Percentiles rank a stretch among this genome's conserved stretches.
These are phyloP conservation scores for Penicillium sp. DNA, from an alignment of 2,329 filamentous ascomycete species.

Conservation along the genomic window DNA sequence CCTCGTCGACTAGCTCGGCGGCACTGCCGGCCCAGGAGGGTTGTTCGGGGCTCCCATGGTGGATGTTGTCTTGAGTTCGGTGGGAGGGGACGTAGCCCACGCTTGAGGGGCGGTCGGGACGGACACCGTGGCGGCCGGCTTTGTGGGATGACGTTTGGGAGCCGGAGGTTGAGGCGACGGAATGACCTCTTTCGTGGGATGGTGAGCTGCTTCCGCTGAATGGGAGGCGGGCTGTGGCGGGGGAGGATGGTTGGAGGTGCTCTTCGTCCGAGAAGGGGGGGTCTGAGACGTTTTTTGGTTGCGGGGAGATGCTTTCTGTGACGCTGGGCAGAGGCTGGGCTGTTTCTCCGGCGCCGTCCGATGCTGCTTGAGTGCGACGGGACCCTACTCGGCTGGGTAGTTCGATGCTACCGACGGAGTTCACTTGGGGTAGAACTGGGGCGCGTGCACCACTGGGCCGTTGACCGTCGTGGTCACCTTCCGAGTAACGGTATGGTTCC, in stretches of 20 bases:
- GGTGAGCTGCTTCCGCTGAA: slow-evolving; percentile 41
- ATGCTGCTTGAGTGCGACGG: slow-evolving; percentile 51
- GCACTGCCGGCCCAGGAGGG: slow-evolving; percentile 41
- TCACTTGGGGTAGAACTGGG: slow-evolving; percentile 59
- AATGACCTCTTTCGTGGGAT: slow-evolving; percentile 36
- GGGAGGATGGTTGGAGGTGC: slow-evolving; percentile 27
- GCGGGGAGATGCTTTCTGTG: slow-evolving; percentile 18
- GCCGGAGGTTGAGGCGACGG: slow-evolving; percentile 38
- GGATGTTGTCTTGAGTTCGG: slow-evolving; percentile 50
- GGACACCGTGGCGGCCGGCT: slow-evolving; percentile 26
- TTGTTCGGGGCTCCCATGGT: slow-evolving; percentile 40
- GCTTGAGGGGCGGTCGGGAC: slow-evolving; percentile 45
- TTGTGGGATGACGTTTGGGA: slow-evolving; percentile 39
- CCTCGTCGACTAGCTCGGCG: slow-evolving; percentile 45
- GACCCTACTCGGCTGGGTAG: slow-evolving; percentile 64
- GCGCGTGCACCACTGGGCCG: slow-evolving; percentile 28
- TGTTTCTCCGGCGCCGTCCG: slow-evolving; percentile 14
- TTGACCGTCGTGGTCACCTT: slow-evolving; percentile 19
- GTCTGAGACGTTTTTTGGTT: slow-evolving; percentile 12
- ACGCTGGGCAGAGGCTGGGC: slow-evolving; percentile 18
- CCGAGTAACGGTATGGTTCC: slow-evolving; percentile 28
- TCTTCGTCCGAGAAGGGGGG: slow-evolving; percentile 13
- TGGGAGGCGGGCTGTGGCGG: slow-evolving; percentile 40
- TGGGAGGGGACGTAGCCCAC: slow-evolving; percentile 52
- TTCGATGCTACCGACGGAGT: slow-evolving; percentile 59